These are phyloP conservation scores for Candida schatavii DNA, from an alignment of 805 yeast species.

Conservation along the genomic window DNA sequence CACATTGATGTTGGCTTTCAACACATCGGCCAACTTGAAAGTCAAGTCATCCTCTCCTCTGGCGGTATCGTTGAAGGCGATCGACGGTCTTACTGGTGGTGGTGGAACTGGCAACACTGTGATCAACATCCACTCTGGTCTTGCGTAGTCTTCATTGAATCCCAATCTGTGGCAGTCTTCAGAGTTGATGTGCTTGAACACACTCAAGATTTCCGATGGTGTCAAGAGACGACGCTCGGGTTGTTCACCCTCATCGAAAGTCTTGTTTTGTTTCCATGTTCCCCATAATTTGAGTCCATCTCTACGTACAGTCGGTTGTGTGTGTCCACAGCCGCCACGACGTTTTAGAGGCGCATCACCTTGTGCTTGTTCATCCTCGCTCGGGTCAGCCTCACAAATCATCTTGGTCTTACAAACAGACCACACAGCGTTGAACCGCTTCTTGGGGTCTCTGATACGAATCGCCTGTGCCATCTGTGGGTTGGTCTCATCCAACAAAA, in stretches of 20 bases:
- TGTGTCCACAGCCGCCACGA: constrained; percentile 98
- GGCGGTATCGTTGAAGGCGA: constrained; percentile 96
- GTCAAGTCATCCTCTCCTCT: constrained; percentile 99
- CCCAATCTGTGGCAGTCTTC: constrained; percentile 84
- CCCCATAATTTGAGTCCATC: constrained; percentile 97
- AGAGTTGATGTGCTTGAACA: constrained; percentile 84
- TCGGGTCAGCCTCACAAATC: constrained; percentile 89
- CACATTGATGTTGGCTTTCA: constrained; percentile 96
- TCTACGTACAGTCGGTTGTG: constrained; percentile 92
- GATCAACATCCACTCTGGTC: constrained; percentile 98
- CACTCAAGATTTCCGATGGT: constrained; percentile 86
- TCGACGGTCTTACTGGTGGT: constrained; percentile 98
- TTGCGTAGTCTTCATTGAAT: constrained; percentile 90
- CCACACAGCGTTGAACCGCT: constrained; percentile 97
- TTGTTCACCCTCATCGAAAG: constrained; percentile 79
- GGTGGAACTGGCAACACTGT: constrained; percentile 99
- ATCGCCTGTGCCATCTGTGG: constrained; percentile 84
- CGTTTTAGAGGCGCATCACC: constrained; percentile 29
- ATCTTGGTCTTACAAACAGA: constrained; percentile 83
- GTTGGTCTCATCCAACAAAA: constrained; percentile 80
- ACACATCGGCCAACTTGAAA: constrained; percentile 91
- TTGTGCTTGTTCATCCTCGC: constrained; percentile 55
- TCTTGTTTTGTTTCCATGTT: constrained; percentile 91
- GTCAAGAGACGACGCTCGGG: constrained; percentile 88
- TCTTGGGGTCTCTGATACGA: constrained; percentile 88